These are phyloP conservation scores for Cryptococcus sp. DNA, from an alignment of 1,284 basidiomycete genomes.

Conservation along the genomic window DNA sequence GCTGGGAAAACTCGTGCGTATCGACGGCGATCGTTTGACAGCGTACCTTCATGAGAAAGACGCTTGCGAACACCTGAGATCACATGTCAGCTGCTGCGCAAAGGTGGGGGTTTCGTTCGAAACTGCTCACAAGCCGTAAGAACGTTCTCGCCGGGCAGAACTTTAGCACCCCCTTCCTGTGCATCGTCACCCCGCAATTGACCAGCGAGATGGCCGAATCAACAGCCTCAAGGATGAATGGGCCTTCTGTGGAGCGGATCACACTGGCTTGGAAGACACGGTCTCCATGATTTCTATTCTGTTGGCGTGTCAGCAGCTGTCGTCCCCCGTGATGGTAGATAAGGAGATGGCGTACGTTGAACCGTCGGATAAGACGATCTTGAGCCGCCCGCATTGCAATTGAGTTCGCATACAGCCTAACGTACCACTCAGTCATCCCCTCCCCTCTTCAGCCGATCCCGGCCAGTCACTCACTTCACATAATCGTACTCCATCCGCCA, in stretches of 20 bases:
- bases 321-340: too few relatives aligned
- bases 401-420: slow-evolving; percentile 22
- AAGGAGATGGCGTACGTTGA: not conserved
- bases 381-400: slow-evolving; percentile 22
- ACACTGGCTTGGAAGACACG: slow-evolving; percentile 14
- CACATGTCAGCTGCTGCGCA: not conserved
- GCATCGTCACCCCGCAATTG: slow-evolving; percentile 13
- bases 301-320: not conserved
- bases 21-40: not conserved
- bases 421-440: too few relatives aligned
- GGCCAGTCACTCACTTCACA: slow-evolving; percentile 12
- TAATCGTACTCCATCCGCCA: slow-evolving; percentile 24
- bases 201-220: slow-evolving; percentile 13
- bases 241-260: slow-evolving; percentile 11
- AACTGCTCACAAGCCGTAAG: slow-evolving; percentile 4
- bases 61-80: slow-evolving; percentile 13
- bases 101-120: too few relatives aligned
- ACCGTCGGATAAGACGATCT: slow-evolving; percentile 1
- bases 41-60: slow-evolving; percentile 17
- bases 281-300: slow-evolving; percentile 2
- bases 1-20: not conserved
- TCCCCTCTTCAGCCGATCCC: not conserved
- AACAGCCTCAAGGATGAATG: slow-evolving; percentile 16
- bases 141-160: slow-evolving; percentile 10
- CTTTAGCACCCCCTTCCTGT: slow-evolving; percentile 8